Percentiles rank a stretch among this genome's conserved stretches.
These are phyloP conservation scores for Fistulinella cinereoalba DNA, from an alignment of 1,284 basidiomycete species.

Conservation along the genomic window DNA sequence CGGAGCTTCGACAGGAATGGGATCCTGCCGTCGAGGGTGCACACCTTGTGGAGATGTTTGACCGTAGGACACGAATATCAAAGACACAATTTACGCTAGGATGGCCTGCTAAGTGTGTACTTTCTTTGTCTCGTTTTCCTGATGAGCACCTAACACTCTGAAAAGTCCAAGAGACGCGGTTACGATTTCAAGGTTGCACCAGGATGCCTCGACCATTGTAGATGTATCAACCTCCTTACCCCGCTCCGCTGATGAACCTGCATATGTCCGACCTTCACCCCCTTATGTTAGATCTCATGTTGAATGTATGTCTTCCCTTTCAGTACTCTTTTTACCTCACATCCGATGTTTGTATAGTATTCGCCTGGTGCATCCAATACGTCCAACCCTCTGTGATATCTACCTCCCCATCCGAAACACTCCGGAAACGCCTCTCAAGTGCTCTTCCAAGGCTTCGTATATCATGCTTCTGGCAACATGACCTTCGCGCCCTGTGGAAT, in stretches of 20 bases:
- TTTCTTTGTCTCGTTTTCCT: constrained; percentile 2
- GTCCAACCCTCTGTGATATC: constrained; percentile 39
- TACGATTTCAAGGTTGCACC: constrained; percentile 83
- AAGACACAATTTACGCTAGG: constrained; percentile 91
- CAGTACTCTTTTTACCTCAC: constrained; percentile 2
- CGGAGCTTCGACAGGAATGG: constrained; percentile 87
- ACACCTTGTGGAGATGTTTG: constrained; percentile 82
- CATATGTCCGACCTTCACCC: constrained; percentile 89
- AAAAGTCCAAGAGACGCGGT: constrained; percentile 87
- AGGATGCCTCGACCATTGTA: constrained; percentile 81
- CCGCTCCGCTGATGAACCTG: constrained; percentile 87
- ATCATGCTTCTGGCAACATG: constrained; percentile 95
- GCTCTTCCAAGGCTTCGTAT: constrained; percentile 56
- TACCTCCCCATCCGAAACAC: constrained; percentile 36
- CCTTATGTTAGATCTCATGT: constrained; percentile 94
- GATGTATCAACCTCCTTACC: constrained; percentile 96
- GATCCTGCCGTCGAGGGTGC: constrained; percentile 89
- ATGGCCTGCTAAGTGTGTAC: constrained; percentile 90
- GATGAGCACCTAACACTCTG: constrained; percentile 10
- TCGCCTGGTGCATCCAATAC: constrained; percentile 90
- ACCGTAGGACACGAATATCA: constrained; percentile 79
- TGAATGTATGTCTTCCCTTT: constrained; percentile 67
- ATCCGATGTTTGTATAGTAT: constrained; percentile 49
- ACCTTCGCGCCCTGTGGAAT: constrained; percentile 87
- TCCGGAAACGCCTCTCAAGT: constrained; percentile 32